Conservation (phyloP, 805 yeast genomes). For the Zygotorulaspora florentina region DNA sequence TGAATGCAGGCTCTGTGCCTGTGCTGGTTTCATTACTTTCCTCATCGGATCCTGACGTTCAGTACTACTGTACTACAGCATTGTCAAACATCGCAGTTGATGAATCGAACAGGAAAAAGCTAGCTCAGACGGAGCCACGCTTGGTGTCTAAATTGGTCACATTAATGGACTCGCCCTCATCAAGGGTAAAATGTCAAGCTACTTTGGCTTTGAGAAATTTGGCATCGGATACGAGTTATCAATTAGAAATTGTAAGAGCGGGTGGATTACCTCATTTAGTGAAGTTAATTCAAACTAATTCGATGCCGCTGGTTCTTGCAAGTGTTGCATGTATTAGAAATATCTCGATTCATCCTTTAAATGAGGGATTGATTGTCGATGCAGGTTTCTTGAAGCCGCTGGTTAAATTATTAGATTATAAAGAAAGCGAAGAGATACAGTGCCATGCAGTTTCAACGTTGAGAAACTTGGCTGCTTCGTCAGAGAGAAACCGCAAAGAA, state of each 20-base stretch:
- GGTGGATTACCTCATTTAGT: slow-evolving; percentile 94
- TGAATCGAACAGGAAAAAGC: slow-evolving; percentile 79
- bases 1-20: slow-evolving; percentile 97
- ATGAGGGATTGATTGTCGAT: slow-evolving; percentile 92
- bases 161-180: slow-evolving; percentile 88
- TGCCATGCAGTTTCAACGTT: slow-evolving; percentile 97
- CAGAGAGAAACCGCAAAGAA: slow-evolving; percentile 88
- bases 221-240: slow-evolving; percentile 95
- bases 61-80: slow-evolving; percentile 97
- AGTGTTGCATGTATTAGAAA: slow-evolving; percentile 98
- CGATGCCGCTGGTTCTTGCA: slow-evolving; percentile 88
- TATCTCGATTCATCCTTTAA: slow-evolving; percentile 92
- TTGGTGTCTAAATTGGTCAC: slow-evolving; percentile 82
- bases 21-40: slow-evolving; percentile 83
- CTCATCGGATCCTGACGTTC: slow-evolving; percentile 91
- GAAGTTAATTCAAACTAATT: slow-evolving; percentile 80
- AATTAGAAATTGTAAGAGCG: slow-evolving; percentile 89
- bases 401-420: slow-evolving; percentile 75
- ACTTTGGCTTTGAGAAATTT: slow-evolving; percentile 92
- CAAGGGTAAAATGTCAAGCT: slow-evolving; percentile 97
- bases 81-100: slow-evolving; percentile 96
- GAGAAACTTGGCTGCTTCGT: slow-evolving; percentile 92
- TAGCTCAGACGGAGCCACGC: slow-evolving; percentile 89
- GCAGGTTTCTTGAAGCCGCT: slow-evolving; percentile 94
- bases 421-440: slow-evolving; percentile 91